phyloP scores from a whole-genome alignment of 768 basidiomycete species.

The Kwoniella sp. region DNA sequence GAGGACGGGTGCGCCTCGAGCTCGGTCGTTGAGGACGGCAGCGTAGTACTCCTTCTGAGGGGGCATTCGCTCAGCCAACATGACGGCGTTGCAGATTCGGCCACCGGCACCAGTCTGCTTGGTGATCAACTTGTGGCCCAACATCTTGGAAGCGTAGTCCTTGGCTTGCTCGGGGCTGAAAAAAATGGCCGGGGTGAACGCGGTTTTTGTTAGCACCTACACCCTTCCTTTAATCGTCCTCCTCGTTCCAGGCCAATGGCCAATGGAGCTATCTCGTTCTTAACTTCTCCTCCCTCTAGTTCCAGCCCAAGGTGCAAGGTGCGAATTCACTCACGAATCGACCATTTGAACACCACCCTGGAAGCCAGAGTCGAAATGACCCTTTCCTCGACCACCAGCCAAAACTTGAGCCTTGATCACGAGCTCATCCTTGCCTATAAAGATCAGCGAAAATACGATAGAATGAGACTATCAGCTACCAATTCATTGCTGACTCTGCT shows the following conservation, averaged over 20 bases:
- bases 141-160: constrained; percentile 86
- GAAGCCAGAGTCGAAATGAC: constrained; percentile 85
- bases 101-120: constrained; percentile 95
- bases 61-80: constrained; percentile 93
- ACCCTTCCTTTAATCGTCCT: not conserved
- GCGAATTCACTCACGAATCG: constrained; percentile 64
- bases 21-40: constrained; percentile 93
- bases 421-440: constrained; percentile 69
- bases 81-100: constrained; percentile 94
- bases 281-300: not conserved
- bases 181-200: not conserved
- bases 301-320: not conserved
- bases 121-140: constrained; percentile 91
- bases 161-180: constrained; percentile 80
- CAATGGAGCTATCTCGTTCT: not conserved
- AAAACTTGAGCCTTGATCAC: constrained; percentile 99
- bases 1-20: constrained; percentile 81
- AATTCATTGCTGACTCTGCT: too few relatives aligned
- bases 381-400: constrained; percentile 97
- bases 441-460: too few relatives aligned
- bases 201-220: not conserved
- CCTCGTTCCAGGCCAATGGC: not conserved
- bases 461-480: too few relatives aligned
- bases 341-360: constrained; percentile 97
- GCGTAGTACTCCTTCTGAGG: constrained; percentile 98